phyloP scores from a whole-genome alignment of 805 yeast genomes.

The Starmera dryadoides region DNA sequence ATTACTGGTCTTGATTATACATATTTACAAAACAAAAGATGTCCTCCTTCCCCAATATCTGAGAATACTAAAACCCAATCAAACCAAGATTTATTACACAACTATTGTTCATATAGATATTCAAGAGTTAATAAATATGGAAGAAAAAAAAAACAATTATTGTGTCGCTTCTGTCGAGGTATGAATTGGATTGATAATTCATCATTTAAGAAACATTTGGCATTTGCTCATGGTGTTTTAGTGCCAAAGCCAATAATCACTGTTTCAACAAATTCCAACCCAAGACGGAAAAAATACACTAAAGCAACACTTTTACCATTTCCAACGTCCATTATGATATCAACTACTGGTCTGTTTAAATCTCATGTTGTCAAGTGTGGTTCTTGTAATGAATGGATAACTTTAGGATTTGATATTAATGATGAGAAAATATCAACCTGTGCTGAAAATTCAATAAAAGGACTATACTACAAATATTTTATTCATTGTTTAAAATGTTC shows the following conservation, averaged over 20 bases:
- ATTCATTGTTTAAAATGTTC: constrained; percentile 10
- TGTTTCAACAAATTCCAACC: neutral
- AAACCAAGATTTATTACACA: neutral
- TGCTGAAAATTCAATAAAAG: constrained; percentile 3
- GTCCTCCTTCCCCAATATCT: constrained; percentile 12
- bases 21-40: constrained; percentile 8
- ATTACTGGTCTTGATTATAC: constrained; percentile 2
- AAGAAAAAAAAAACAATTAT: constrained; percentile 4
- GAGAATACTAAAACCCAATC: neutral
- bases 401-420: constrained; percentile 8
- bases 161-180: constrained; percentile 22
- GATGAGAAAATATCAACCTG: neutral
- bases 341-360: constrained; percentile 3
- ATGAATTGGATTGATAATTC: constrained; percentile 14
- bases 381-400: constrained; percentile 14
- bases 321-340: constrained; percentile 12
- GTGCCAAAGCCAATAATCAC: neutral
- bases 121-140: constrained; percentile 4
- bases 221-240: constrained; percentile 19
- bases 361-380: constrained; percentile 12
- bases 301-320: constrained; percentile 9
- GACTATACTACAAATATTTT: constrained; percentile 18
- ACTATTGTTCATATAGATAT: constrained; percentile 6
- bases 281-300: too few relatives aligned
- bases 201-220: constrained; percentile 12